A percentile compares a stretch with the other conserved stretches of the same genome.
phyloP scores from a whole-genome alignment of 2,329 filamentous ascomycete genomes.

The Diaporthe eres region DNA sequence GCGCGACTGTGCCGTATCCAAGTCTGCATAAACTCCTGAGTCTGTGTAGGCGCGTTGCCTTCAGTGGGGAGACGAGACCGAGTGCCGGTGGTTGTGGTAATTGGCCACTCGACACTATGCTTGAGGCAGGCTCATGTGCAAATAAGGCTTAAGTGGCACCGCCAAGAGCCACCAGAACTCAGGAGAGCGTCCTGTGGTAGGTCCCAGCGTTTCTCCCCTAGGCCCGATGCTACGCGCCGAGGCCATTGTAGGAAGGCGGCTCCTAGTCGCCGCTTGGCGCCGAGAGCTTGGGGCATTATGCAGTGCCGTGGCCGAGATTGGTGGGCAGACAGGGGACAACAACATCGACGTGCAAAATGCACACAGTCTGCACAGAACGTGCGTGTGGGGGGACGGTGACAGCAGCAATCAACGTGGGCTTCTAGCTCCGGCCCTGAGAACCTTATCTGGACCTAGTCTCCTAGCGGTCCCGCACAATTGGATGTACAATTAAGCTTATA shows the following conservation, averaged over 20 bases:
- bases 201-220: background rate
- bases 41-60: background rate
- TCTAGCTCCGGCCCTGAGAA: background rate
- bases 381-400: background rate
- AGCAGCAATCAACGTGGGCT: background rate
- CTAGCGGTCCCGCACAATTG: background rate
- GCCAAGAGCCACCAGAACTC: background rate
- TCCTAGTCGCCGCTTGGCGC: slow-evolving; percentile 19
- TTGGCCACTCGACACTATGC: slow-evolving; percentile 19
- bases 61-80: slow-evolving; percentile 11
- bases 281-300: slow-evolving; percentile 31
- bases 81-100: background rate
- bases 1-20: background rate
- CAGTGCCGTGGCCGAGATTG: background rate
- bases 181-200: background rate
- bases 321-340: background rate
- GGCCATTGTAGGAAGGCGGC: slow-evolving; percentile 17
- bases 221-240: slow-evolving; percentile 22
- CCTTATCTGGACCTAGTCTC: background rate
- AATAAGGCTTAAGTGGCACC: slow-evolving; percentile 10
- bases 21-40: slow-evolving; percentile 2
- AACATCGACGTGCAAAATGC: background rate
- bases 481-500: slow-evolving; percentile 23
- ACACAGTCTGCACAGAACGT: background rate
- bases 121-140: slow-evolving; percentile 11